Base-by-base conservation (phyloP, 805 yeast species). In the Cyberlindnera subsufficiens region DNA sequence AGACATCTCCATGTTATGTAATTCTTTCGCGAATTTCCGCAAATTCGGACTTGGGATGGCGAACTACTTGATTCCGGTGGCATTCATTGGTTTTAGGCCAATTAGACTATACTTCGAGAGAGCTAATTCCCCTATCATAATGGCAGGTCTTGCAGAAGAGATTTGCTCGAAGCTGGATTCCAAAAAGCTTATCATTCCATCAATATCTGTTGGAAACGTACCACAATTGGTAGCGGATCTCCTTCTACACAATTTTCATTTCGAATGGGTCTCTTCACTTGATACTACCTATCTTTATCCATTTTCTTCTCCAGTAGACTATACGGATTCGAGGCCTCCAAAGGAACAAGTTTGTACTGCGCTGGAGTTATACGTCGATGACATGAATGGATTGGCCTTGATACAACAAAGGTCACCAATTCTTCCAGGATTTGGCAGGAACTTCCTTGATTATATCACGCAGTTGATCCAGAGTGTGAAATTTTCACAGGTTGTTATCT, bases 351-450 rank as follows among this genome's bases (percentile, higher is more conserved):
- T 77, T 4, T 71, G 84, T 0, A 76, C 85, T 1, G 77, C 84
- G 0, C 57, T 86, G 25, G 96, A 90, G 53, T 71, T 87, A 3
- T 85, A 77, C 59, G 63, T 64, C 49, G 68, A 71, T 48, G 58
- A 62, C 1, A 43, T 49, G 3, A 54, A 58, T 35, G 66, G 72
- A 3, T 22, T 82, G 9, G 71, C 85, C 3, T 51, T 87, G n/a
- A 56, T 90, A 3, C 96, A 87, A 55, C 89, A 87, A 56, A 66
- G 97, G 39, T 74, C 96, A 1, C 97, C 97, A 0, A 71, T 88
- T 3, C 67, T 89, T n/a, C 83, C 91, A 0, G 81, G 82, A 0
- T 75, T 67, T 45, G 66, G 74, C 10, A 55, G 60, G 30, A 64
- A 62, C 35, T 85, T 82, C 56, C 67, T 82, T 5, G 53, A 63